Conservation (phyloP, 805 yeast species). For the Kurtzmaniella cleridarum region DNA sequence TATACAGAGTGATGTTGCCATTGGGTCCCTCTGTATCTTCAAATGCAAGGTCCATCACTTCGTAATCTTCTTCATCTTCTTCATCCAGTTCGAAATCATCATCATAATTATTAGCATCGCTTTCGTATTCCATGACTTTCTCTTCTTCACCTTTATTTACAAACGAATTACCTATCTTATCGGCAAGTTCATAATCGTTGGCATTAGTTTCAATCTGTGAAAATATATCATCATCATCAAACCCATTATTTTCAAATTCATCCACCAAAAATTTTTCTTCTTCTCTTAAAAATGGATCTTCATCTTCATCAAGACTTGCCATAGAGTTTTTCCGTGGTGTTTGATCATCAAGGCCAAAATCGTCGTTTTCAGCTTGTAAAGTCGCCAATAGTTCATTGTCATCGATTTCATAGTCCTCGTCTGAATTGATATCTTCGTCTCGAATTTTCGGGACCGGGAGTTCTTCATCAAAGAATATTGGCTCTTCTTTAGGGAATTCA, state of each 20-base stretch:
- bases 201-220: slow-evolving; percentile 7
- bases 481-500: slow-evolving; percentile 12
- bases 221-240: slow-evolving; percentile 30
- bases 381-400: slow-evolving; percentile 43
- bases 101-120: slow-evolving; percentile 31
- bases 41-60: slow-evolving; percentile 10
- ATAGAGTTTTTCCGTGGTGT: slow-evolving; percentile 22
- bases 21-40: slow-evolving; percentile 7
- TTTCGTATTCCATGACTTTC: slow-evolving; percentile 37
- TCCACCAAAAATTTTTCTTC: slow-evolving; percentile 41
- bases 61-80: slow-evolving; percentile 24
- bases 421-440: slow-evolving; percentile 46
- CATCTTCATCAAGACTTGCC: slow-evolving; percentile 29
- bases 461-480: slow-evolving; percentile 7
- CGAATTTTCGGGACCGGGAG: slow-evolving; percentile 43
- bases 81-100: slow-evolving; percentile 27
- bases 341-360: slow-evolving; percentile 16
- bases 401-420: slow-evolving; percentile 61
- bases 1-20: background rate
- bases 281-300: slow-evolving; percentile 35
- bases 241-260: slow-evolving; percentile 42
- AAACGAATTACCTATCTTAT: slow-evolving; percentile 1
- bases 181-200: background rate
- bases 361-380: slow-evolving; percentile 43
- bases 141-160: slow-evolving; percentile 18